Evolutionary conservation across 371 early-diverging fungal species (phyloP), one percentile per base, ranked within the genome.

Genomic region (Umbelopsis sp.): DNA sequence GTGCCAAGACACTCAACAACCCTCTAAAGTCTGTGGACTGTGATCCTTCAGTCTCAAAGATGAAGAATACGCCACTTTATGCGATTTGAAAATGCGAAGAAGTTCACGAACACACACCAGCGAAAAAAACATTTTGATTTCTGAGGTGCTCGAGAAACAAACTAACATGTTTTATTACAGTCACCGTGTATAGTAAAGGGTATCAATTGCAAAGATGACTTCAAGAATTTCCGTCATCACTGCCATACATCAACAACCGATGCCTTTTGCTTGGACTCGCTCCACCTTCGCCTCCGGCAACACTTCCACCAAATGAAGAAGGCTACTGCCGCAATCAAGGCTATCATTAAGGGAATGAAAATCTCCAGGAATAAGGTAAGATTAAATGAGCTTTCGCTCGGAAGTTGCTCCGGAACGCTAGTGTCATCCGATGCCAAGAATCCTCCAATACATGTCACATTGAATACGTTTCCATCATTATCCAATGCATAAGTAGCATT

Each of bases 361-460:
- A 57, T 18, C 14, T 57, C 37, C 14, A 57, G 18, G 18, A 57
- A 57, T 35, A 57, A 35, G 6, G 32, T 25, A 18, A 29, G 14
- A 35, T 57, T 57, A 18, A 57, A 57, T 1, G 57, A 25, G 35
- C 57, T 57, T 57, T 57, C 57, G n/a, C 57, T 57, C 9, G 57
- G 57, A 12, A 57, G 57, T 29, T 57, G 57, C 14, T 57, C 57
- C 6, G 57, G 57, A 18, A 57, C n/a, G 18, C 57, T 57, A 16
- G 57, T 57, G 6, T 57, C 57, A 18, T 57, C 57, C n/a, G 57
- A 57, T 35, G 57, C 57, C 12, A 57, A 12, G 35, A 57, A 57
- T 0, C 57, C 57, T 12, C 57, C 57, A 4, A 57, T 35, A 18
- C 57, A 57, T 32, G 57, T 35, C 29, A 57, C 57, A 57, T 57